phyloP scores from a whole-genome alignment of 2,329 filamentous ascomycete genomes.

The Lasiodiplodia gonubiensis region DNA sequence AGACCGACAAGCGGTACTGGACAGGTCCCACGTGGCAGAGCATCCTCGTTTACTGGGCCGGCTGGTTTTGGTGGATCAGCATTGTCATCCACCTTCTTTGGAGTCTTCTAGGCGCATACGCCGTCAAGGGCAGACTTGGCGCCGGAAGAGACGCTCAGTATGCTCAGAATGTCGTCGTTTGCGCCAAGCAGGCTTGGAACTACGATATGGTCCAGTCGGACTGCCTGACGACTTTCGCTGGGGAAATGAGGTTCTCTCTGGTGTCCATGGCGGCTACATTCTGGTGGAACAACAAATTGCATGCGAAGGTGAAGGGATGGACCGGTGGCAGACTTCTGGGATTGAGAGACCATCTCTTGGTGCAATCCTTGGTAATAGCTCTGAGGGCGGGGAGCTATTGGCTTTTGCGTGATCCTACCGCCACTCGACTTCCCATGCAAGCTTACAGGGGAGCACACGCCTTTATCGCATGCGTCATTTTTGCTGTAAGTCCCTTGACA shows the following conservation, averaged over 20 bases:
- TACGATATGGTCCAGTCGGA: constrained; percentile 33
- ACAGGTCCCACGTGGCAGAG: constrained; percentile 50
- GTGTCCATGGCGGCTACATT: constrained; percentile 58
- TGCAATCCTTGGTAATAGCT: constrained; percentile 65
- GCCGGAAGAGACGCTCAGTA: constrained; percentile 22
- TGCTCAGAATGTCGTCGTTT: constrained; percentile 28
- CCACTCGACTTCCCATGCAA: constrained; percentile 34
- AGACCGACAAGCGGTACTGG: constrained; percentile 1
- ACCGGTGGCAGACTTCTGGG: constrained; percentile 60
- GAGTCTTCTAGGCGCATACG: constrained; percentile 40
- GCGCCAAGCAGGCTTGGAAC: constrained; percentile 35
- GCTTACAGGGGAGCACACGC: constrained; percentile 59
- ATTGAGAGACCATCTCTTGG: constrained; percentile 68
- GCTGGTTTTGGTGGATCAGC: constrained; percentile 48
- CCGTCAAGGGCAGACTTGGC: constrained; percentile 30
- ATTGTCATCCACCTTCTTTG: constrained; percentile 43
- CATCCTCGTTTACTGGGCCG: constrained; percentile 54
- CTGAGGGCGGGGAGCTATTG: constrained; percentile 56
- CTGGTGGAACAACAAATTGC: constrained; percentile 74
- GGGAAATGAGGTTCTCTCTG: constrained; percentile 46
- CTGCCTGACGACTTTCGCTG: constrained; percentile 39
- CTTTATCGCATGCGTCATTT: constrained; percentile 59
- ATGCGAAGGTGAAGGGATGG: constrained; percentile 63
- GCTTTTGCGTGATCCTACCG: constrained; percentile 36
- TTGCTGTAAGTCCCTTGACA: constrained; percentile 57